Conservation (phyloP, 257 asterid species). For the Ocimum tenuiflorum region DNA sequence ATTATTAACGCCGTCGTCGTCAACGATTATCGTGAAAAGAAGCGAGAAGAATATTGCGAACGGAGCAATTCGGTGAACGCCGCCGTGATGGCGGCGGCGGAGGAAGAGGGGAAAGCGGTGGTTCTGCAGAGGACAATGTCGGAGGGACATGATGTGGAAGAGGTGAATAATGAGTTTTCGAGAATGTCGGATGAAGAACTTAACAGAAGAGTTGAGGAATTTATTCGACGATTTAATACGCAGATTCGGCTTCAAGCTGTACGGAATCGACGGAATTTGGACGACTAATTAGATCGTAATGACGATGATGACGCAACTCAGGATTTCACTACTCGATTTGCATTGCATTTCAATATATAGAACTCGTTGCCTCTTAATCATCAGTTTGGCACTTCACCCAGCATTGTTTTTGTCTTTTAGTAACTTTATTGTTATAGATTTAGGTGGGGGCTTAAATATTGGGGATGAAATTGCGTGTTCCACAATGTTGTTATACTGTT, state of each 20-base stretch:
- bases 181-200: slow-evolving; percentile 56
- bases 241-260: slow-evolving; percentile 57
- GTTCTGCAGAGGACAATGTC: slow-evolving; percentile 37
- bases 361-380: no score
- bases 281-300: background rate
- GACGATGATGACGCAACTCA: no score
- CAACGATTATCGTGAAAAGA: background rate
- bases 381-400: no score
- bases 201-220: slow-evolving; percentile 52
- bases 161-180: slow-evolving; percentile 34
- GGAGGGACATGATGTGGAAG: slow-evolving; percentile 23
- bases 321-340: no score
- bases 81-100: slow-evolving; percentile 1
- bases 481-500: no score
- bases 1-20: slow-evolving; percentile 8
- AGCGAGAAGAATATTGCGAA: background rate
- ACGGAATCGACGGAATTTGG: background rate
- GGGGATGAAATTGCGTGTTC: no score
- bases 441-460: no score
- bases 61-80: slow-evolving; percentile 36
- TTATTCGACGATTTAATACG: slow-evolving; percentile 40
- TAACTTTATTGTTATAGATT: no score
- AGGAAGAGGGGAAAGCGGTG: slow-evolving; percentile 13
- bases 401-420: no score
- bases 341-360: no score